Conservation (phyloP, 2,329 filamentous ascomycete species). For the Aureobasidium leucospermi region DNA sequence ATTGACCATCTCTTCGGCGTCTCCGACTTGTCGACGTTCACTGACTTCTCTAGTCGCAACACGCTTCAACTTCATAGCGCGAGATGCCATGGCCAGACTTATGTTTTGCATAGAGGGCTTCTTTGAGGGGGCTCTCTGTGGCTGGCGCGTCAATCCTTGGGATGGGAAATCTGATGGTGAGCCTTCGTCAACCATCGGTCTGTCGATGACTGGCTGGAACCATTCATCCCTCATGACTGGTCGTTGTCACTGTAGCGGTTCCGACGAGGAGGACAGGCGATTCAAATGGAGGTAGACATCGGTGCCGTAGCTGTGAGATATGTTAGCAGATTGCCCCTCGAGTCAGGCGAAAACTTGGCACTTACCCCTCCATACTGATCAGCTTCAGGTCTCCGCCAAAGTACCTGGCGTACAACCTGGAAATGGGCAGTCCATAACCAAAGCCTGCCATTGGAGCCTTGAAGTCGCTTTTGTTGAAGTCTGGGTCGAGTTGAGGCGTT, state of each 20-base stretch:
- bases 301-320: constrained; percentile 70
- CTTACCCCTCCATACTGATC: constrained; percentile 98
- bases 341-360: constrained; percentile 11
- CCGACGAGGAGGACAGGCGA: constrained; percentile 86
- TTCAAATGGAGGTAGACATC: constrained; percentile 98
- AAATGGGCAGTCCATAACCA: constrained; percentile 94
- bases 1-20: constrained; percentile 71
- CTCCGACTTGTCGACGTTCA: constrained; percentile 83
- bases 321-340: constrained; percentile 18
- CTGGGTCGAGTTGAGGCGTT: constrained; percentile 88
- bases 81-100: constrained; percentile 32
- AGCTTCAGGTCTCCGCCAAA: constrained; percentile 96
- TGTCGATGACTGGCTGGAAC: constrained; percentile 27
- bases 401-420: constrained; percentile 87
- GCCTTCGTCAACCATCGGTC: constrained; percentile 24
- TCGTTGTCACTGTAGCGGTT: constrained; percentile 89
- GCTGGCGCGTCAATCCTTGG: constrained; percentile 43
- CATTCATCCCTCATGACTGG: constrained; percentile 76
- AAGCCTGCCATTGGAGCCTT: constrained; percentile 99
- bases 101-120: constrained; percentile 41
- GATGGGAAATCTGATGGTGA: constrained; percentile 26
- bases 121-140: constrained; percentile 18
- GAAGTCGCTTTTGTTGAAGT: constrained; percentile 98
- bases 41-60: constrained; percentile 65
- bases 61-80: constrained; percentile 56